These are phyloP conservation scores for Nemania bipapillata DNA, from an alignment of 2,329 filamentous ascomycete genomes.

Conservation along the genomic window DNA sequence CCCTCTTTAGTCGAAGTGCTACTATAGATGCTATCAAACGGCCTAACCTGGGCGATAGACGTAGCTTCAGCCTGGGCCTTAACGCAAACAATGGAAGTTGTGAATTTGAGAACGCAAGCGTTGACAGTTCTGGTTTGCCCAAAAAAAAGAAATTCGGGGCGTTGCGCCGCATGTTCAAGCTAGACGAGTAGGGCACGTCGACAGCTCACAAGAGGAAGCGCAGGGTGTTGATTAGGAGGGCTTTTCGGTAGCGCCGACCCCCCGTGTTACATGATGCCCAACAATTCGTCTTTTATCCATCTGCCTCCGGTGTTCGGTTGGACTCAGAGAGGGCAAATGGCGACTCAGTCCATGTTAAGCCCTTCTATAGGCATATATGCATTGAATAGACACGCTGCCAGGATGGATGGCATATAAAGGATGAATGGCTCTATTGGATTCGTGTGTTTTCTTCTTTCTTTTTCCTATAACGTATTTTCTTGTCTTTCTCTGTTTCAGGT, in stretches of 20 bases:
- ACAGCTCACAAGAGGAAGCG: slow-evolving; percentile 34
- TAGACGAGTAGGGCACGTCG: slow-evolving; percentile 60
- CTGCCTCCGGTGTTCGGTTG: not conserved
- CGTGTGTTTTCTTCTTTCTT: slow-evolving; percentile 6
- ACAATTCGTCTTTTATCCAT: not conserved
- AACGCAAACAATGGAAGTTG: slow-evolving; percentile 39
- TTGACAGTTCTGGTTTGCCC: slow-evolving; percentile 48
- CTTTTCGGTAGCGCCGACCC: slow-evolving; percentile 10
- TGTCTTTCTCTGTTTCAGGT: not conserved
- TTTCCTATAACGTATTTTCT: too few relatives aligned
- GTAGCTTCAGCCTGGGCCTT: slow-evolving; percentile 48
- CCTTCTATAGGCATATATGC: not conserved
- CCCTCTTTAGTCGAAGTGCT: slow-evolving; percentile 38
- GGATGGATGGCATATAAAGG: not conserved
- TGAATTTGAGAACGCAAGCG: slow-evolving; percentile 33
- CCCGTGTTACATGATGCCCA: not conserved
- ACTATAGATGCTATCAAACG: slow-evolving; percentile 29
- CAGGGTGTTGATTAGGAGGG: slow-evolving; percentile 42
- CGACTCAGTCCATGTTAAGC: not conserved
- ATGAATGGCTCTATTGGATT: not conserved
- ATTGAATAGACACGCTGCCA: slow-evolving; percentile 17
- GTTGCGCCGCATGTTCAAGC: slow-evolving; percentile 66
- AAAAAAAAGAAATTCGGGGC: slow-evolving; percentile 68
- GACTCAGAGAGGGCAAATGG: not conserved
- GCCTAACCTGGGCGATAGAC: slow-evolving; percentile 39